Evolutionary conservation across 805 yeast genomes (phyloP), one percentile per base, ranked within the genome.

Genomic region (Yarrowia alimentaria): DNA sequence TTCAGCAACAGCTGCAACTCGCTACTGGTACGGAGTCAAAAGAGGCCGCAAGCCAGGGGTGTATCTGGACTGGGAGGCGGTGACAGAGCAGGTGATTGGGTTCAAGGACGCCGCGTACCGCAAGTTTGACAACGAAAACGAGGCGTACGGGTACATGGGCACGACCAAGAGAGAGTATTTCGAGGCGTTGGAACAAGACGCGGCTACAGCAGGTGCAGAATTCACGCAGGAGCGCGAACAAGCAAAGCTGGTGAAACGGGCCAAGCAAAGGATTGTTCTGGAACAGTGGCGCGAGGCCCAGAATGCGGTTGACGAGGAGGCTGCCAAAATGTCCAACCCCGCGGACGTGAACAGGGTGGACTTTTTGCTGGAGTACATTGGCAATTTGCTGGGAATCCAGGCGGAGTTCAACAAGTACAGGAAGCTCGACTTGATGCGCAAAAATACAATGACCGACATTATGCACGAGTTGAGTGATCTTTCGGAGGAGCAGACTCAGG

Each of bases 401-500:
- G 25, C 14, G 1, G 33, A 40, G n/a, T 22, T 40, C 25, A 40
- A 40, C 33, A 40, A 40, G 14, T 26, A 26, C 30, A 19, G 10
- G 6, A 2, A 6, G 5, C 11, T 40, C 7, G 47, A 40, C 5
- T 19, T 19, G 14, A 18, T n/a, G 25, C 22, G 47, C 9, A 28
- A 26, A 19, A 22, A 14, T 12, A 10, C 13, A 4, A 20, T 40
- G 3, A 32, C 14, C 4, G 33, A 13, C 9, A 1, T 20, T 1
- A 26, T 19, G 7, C n/a, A 13, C 3, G 47, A 40, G 14, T 9
- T 40, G 6, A n/a, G 4, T 18, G 25, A 40, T 24, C 18, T 40
- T 28, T 10, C 18, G 1, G 19, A 19, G 10, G 25, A 26, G 7
- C 33, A 40, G 26, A 20, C 7, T 7, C 10, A 22, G 10, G 10